Evolutionary conservation across 805 yeast species (phyloP), one percentile per base, ranked within the genome.

Genomic region (Yamadazyma olivae): DNA sequence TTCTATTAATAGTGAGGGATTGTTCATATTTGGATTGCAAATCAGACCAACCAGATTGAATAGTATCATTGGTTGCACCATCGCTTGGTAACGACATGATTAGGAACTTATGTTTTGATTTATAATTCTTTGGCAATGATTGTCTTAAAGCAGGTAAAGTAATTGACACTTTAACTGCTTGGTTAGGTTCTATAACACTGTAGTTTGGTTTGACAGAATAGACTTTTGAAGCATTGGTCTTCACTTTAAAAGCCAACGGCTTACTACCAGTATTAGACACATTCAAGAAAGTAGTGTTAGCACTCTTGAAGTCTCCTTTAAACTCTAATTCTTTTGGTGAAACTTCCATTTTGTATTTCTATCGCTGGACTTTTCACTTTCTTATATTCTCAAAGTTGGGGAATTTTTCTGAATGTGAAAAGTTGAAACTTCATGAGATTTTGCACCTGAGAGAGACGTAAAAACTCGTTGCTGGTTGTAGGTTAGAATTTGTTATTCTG

Each of bases 181-280:
- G 75, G 23, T 93, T 91, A 8, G 98, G 91, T 16, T 70, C 71
- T 39, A 93, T 71, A 17, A 82, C 60, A 8, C 93, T 77, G 41
- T 96, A 89, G 59, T 90, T 93, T 40, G 99, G 99, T 65, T 96
- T 83, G 35, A 91, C 98, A 59, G 96, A 87, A 71, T 90, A 83
- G 60, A 87, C 72, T 61, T 86, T 90, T 40, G 98, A 97, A 7
- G 97, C 97, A 9, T 98, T 91, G 30, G 99, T 91, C 67, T 91
- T 93, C 54, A 93, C 96, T 69, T 93, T 93, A 74, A 86, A 93
- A 22, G 96, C 96, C 51, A 77, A 61, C 29, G 81, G 71, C 17
- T 79, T 62, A 35, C 70, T 69, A 10, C 75, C 59, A 29, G 83
- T 67, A 49, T 79, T 81, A 59, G 69, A 58, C 44, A 81, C 70